Conservation (phyloP, 1,284 basidiomycete species). For the Wallemia mellicola region DNA sequence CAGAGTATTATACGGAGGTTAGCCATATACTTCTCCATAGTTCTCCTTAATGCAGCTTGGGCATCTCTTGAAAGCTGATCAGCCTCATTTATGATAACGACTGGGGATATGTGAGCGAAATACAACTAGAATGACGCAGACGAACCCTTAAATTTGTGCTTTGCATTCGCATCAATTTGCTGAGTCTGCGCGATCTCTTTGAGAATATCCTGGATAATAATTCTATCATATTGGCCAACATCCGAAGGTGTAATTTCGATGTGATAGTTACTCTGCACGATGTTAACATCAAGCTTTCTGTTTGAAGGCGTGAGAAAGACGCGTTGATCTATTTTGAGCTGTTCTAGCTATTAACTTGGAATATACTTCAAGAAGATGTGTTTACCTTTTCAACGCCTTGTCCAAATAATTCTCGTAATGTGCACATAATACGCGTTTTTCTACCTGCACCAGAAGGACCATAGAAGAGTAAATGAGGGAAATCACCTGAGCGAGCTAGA, state of each 20-base stretch:
- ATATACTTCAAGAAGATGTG: too few species aligned
- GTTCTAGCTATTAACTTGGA: too few species aligned
- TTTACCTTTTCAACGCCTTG: constrained; percentile 74
- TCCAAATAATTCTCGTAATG: constrained; percentile 66
- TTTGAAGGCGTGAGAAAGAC: constrained; percentile 84
- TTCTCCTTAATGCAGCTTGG: constrained; percentile 80
- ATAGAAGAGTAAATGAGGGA: constrained; percentile 93
- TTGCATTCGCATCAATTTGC: constrained; percentile 82
- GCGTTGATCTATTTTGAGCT: constrained; percentile 96
- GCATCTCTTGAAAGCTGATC: constrained; percentile 83
- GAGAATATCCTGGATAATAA: constrained; percentile 84
- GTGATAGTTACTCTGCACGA: constrained; percentile 92
- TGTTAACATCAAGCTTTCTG: constrained; percentile 81
- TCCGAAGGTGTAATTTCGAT: constrained; percentile 83
- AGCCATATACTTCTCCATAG: constrained; percentile 98
- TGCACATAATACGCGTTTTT: constrained; percentile 83
- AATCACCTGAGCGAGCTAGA: constrained; percentile 60
- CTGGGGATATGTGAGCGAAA: constrained; percentile 18
- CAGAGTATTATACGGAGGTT: constrained; percentile 93
- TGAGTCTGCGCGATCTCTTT: constrained; percentile 99
- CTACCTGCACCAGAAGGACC: constrained; percentile 92
- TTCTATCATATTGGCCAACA: constrained; percentile 78
- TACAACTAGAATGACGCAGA: not conserved
- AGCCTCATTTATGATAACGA: constrained; percentile 96
- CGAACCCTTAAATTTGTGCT: constrained; percentile 81